Conservation (phyloP, 2,329 filamentous ascomycete species). For the Hawksworthiomyces lignivorus region DNA sequence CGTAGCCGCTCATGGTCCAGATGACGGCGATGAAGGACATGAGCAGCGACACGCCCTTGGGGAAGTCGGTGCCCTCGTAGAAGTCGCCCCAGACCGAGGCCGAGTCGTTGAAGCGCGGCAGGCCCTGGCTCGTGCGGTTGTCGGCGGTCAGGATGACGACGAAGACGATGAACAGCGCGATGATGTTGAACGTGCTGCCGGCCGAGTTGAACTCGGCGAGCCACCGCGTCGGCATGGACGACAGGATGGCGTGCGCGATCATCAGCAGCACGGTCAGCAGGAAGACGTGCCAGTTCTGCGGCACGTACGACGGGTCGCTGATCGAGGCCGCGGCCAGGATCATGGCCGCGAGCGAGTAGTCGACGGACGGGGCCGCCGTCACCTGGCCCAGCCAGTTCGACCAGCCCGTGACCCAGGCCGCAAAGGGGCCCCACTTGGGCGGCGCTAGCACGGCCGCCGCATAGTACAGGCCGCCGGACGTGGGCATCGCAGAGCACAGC, state of each 20-base stretch:
- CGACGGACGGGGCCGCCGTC: conserved; percentile 57
- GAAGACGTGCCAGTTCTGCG: conserved; percentile 59
- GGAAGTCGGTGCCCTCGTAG: conserved; percentile 58
- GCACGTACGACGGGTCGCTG: conserved; percentile 55
- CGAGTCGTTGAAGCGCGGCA: conserved; percentile 27
- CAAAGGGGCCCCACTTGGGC: conserved; percentile 56
- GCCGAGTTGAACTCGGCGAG: conserved; percentile 63
- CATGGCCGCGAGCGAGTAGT: conserved; percentile 62
- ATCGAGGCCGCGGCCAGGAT: conserved; percentile 65
- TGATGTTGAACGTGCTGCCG: conserved; percentile 63
- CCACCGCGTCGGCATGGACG: conserved; percentile 63
- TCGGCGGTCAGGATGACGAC: conserved; percentile 58
- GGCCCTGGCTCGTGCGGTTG: conserved; percentile 43
- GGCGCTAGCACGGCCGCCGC: conserved; percentile 64
- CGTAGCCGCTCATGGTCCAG: conserved; percentile 62
- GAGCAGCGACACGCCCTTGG: conserved; percentile 57
- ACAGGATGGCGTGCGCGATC: conserved; percentile 59
- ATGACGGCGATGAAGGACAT: conserved; percentile 67
- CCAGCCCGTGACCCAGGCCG: conserved; percentile 63
- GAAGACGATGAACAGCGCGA: conserved; percentile 57
- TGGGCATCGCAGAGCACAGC: conserved; percentile 66
- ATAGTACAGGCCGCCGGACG: conserved; percentile 66
- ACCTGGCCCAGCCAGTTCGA: conserved; percentile 63
- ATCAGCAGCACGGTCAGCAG: conserved; percentile 60
- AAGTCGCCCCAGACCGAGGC: conserved; percentile 58